These are phyloP conservation scores for Penicillium brevicompactum DNA, from an alignment of 2,329 filamentous ascomycete genomes.

Conservation along the genomic window DNA sequence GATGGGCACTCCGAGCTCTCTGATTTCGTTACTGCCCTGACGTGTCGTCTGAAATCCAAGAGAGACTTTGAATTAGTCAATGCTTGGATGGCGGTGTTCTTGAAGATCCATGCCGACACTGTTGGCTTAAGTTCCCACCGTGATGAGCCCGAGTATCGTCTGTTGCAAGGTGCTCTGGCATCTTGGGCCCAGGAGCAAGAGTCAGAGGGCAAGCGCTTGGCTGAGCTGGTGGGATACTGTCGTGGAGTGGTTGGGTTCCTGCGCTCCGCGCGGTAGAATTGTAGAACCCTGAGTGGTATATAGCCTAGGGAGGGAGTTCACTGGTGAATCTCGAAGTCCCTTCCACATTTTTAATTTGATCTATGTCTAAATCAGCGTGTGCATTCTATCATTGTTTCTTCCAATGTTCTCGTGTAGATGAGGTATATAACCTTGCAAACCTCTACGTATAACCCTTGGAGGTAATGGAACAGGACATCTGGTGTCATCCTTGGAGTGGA, in stretches of 20 bases:
- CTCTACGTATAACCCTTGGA: too few species aligned
- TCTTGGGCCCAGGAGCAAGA: slow-evolving; percentile 75
- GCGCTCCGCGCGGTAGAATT: slow-evolving; percentile 54
- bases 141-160: slow-evolving; percentile 47
- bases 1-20: slow-evolving; percentile 67
- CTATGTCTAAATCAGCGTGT: too few species aligned
- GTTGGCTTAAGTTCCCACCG: slow-evolving; percentile 49
- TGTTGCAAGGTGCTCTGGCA: slow-evolving; percentile 61
- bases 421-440: too few species aligned
- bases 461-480: too few species aligned
- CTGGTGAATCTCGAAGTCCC: too few species aligned
- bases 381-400: too few species aligned
- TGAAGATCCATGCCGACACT: slow-evolving; percentile 73
- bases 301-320: too few species aligned
- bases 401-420: too few species aligned
- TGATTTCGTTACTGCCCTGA: slow-evolving; percentile 80
- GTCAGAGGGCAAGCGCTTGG: slow-evolving; percentile 69
- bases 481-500: too few species aligned
- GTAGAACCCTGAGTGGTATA: too few species aligned
- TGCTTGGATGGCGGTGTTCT: slow-evolving; percentile 95
- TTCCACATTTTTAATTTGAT: too few species aligned
- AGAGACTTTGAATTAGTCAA: slow-evolving; percentile 92
- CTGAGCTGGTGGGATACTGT: slow-evolving; percentile 81
- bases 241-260: slow-evolving; percentile 83
- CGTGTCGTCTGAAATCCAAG: slow-evolving; percentile 65